Base-by-base conservation (phyloP, 2,329 filamentous ascomycete genomes). In the Botrytis sinoallii region DNA sequence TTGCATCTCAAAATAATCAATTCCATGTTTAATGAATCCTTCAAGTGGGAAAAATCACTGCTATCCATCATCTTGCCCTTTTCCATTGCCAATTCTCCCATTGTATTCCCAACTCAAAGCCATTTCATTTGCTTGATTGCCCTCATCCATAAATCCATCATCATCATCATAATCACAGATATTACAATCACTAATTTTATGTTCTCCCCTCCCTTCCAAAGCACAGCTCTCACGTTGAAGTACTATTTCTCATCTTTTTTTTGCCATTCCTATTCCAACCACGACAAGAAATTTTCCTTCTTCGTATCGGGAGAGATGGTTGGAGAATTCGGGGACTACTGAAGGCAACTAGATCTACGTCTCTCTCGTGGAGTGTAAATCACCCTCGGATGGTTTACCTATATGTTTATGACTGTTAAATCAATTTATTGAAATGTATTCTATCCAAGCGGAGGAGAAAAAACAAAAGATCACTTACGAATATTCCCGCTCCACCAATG, bases 401-500 rank as follows among this genome's bases (percentile, higher is more conserved):
- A 70, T 72, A n/a, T 8, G 16, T 69, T 25, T 18, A 16, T 32
- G 40, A 5, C 14, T 25, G n/a, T 69, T 16, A 69, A 35, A 57
- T 22, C 1, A 7, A 18, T 44, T 18, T 20, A 32, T 42, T 4
- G 18, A 42, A 38, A 3, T 22, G 46, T 48, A 73, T 59, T 48
- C 70, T n/a, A 10, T 52, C n/a, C 14, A 52, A 57, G 55, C 6
- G n/a, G 29, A 60, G 38, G 29, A 12, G 9, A 73, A 59, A 38
- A 2, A 40, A 2, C 7, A 14, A 38, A 38, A 69, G 57, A 40
- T 44, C 35, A 75, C 77, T 35, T 72, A 81, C 79, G 77, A 60
- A 80, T 80, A 75, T 81, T 81, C 6, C 79, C 6, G 79, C 79
- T 0, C 79, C 79, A 46, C 79, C 79, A 75, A 80, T 80, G 6